A percentile compares a stretch with the other conserved stretches of the same genome.
Conservation (phyloP, 345 rosid genomes). For the Lenwebbia sp. region DNA sequence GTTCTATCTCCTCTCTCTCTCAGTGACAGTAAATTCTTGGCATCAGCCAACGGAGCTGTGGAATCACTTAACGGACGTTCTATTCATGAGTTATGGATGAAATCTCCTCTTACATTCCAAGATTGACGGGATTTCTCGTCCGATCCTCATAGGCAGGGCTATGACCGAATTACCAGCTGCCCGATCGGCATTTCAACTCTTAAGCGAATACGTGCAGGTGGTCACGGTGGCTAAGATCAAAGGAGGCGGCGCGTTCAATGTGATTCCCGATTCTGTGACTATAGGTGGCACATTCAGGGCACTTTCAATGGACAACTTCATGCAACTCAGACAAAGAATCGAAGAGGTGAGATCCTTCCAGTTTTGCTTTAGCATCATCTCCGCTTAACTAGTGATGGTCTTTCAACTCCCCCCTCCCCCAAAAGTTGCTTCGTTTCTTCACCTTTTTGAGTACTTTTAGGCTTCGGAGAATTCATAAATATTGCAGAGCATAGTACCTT, state of each 20-base stretch:
- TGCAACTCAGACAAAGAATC: slow-evolving; percentile 45
- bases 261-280: slow-evolving; percentile 72
- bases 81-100: neutral
- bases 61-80: neutral
- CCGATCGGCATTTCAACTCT: neutral
- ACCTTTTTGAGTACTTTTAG: neutral
- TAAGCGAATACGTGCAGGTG: slow-evolving; percentile 33
- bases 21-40: neutral
- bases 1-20: slow-evolving; percentile 14
- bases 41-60: neutral
- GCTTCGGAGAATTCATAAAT: neutral
- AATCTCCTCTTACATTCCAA: neutral
- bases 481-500: neutral
- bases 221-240: slow-evolving; percentile 52
- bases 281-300: slow-evolving; percentile 81
- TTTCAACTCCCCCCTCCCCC: neutral
- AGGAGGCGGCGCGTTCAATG: slow-evolving; percentile 71
- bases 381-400: neutral
- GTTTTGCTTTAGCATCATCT: neutral
- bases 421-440: neutral
- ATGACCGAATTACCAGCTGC: neutral
- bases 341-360: slow-evolving; percentile 42
- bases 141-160: neutral
- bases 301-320: slow-evolving; percentile 36
- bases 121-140: neutral